Percentiles rank a stretch among this genome's conserved stretches.
These are phyloP conservation scores for Brassica cretica DNA, from an alignment of 345 rosid genomes.

Conservation along the genomic window DNA sequence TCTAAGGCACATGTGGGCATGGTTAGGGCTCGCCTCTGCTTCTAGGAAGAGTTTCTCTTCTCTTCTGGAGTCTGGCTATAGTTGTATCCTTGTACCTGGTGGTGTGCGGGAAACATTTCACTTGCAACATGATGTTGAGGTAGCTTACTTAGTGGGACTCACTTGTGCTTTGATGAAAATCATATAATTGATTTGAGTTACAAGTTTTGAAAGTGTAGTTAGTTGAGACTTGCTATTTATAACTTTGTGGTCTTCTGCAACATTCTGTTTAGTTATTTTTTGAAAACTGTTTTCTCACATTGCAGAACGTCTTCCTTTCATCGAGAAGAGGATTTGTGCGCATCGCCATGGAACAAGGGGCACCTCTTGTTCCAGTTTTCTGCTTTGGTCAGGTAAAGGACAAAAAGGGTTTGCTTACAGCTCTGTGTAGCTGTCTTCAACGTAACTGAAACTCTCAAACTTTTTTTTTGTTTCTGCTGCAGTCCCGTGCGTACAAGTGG, in stretches of 20 bases:
- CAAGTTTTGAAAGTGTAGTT: not conserved
- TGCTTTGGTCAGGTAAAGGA: constrained; percentile 77
- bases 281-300: constrained; percentile 5
- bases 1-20: constrained; percentile 92
- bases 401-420: not conserved
- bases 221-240: not conserved
- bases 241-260: not conserved
- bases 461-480: constrained; percentile 26
- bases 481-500: constrained; percentile 78
- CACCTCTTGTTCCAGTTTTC: constrained; percentile 94
- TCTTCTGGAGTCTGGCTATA: constrained; percentile 68
- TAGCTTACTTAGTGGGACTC: constrained; percentile 20
- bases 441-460: not conserved
- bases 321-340: constrained; percentile 86
- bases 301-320: constrained; percentile 65
- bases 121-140: constrained; percentile 79
- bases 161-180: not conserved
- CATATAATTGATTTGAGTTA: constrained; percentile 1
- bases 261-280: not conserved
- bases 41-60: constrained; percentile 68
- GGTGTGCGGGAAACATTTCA: constrained; percentile 82
- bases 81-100: constrained; percentile 88
- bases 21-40: constrained; percentile 86
- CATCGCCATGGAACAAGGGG: constrained; percentile 75
- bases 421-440: constrained; percentile 5